Evolutionary conservation across 169 alveolate genomes (phyloP), one percentile per base, ranked within the genome.

Genomic region (Besnoitia besnoiti): DNA sequence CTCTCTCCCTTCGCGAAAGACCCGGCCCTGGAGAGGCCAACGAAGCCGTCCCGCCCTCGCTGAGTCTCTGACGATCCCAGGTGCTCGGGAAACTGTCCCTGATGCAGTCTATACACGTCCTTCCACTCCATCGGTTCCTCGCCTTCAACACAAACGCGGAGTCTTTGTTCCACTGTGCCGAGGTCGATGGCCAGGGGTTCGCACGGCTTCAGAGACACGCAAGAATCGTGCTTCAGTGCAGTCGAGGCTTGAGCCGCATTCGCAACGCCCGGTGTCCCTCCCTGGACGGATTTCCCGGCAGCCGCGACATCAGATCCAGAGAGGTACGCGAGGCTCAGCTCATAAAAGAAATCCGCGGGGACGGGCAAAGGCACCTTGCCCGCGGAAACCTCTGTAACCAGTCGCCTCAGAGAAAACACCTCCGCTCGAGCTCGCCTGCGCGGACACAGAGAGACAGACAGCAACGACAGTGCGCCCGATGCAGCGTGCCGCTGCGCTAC

Each of bases 101-200:
- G 37, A 8, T 21, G 14, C 12, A 77, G 49, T 12, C 87, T 2
- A 27, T 77, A 77, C 37, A 77, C 87, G 40, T 77, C 87, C 21
- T 35, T 39, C 87, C 87, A 77, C 30, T 30, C 87, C 87, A 77
- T 77, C 30, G 87, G 87, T 16, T 37, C 87, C 35, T 44, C 87
- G 8, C 87, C 87, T 27, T 77, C 87, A 0, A 77, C 40, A 2
- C 40, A 51, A 10, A 77, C 59, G 5, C 87, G 87, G 59, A 77
- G 35, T 21, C 49, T 19, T 55, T 77, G 87, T 21, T 77, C 87
- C 40, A 77, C 87, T 42, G 35, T 55, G 5, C 55, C 87, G 3
- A 37, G 0, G 37, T 77, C 59, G 27, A 42, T 16, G 7, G 61
- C 5, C 67, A 19, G 24, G 24, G 67, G 67, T 55, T 5, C 67